Evolutionary conservation across 805 yeast species (phyloP), one percentile per base, ranked within the genome.

Genomic region (Sugiyamaella qingdaonensis): DNA sequence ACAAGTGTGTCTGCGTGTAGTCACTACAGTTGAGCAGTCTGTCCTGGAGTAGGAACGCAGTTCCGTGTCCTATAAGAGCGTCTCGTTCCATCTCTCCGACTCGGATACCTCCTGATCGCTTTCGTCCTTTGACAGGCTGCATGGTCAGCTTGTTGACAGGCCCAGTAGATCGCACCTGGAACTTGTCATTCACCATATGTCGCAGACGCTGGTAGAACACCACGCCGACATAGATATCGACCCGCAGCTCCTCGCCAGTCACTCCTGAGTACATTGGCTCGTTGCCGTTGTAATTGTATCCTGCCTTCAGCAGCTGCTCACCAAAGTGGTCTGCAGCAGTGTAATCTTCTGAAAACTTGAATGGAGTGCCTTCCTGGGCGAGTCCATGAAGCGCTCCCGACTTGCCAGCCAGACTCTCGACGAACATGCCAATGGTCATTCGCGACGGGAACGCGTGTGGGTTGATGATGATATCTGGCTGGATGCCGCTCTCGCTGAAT

Each of bases 401-500:
- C 72, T 94, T 94, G 67, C 99, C 99, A n/a, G 99, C 98, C 53
- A 94, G 73, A 51, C 95, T 86, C 73, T 94, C 99, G 47, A 94
- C 97, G 73, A 94, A 94, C 98, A 94, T 94, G 76, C 99, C 99
- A 72, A 94, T 92, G 10, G 99, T 94, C 99, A 94, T 94, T 78
- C 99, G 94, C 47, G 98, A 92, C 63, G 99, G 99, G 92, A 92
- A 94, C 61, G 98, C 99, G 70, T 92, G 99, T 2, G 99, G 99
- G 70, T 94, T 94, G 67, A 94, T 94, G 67, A 94, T 94, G 62
- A 94, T 86, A 73, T 94, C 99, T 1, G 99, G 99, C 70, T 88
- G 96, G 57, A 94, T 92, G 64, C 99, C 99, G 33, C 88, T 77
- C 73, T 94, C 99, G 60, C 89, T 81, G 76, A 94, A 94, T 51